Percentiles rank a stretch among this genome's conserved stretches.
Conservation (phyloP, 2,329 filamentous ascomycete genomes). For the Calcarisporium arbuscula region DNA sequence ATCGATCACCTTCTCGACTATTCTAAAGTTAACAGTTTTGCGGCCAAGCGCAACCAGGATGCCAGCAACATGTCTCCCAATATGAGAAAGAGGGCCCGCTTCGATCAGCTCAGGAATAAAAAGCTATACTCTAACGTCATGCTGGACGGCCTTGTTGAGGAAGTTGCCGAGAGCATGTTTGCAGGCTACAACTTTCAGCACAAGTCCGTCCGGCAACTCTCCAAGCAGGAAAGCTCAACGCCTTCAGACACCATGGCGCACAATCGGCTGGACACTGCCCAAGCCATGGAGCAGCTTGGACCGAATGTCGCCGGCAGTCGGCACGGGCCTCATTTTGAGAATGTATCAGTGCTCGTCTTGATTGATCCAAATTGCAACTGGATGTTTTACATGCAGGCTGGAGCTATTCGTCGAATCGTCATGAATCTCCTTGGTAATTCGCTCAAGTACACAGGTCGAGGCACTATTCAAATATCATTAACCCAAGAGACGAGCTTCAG, state of each 20-base stretch:
- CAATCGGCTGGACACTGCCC: constrained; percentile 25
- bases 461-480: constrained; percentile 23
- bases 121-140: constrained; percentile 19
- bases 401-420: constrained; percentile 44
- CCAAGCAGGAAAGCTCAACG: constrained; percentile 8
- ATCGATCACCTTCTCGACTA: constrained; percentile 49
- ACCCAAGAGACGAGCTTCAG: constrained; percentile 13
- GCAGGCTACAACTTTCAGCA: constrained; percentile 36
- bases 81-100: neutral
- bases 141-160: constrained; percentile 36
- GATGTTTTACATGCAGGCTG: constrained; percentile 48
- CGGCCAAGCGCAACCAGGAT: constrained; percentile 5
- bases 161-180: constrained; percentile 41
- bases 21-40: constrained; percentile 44
- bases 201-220: constrained; percentile 14
- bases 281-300: constrained; percentile 29
- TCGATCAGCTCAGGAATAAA: constrained; percentile 10
- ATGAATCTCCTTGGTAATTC: constrained; percentile 60
- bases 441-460: constrained; percentile 49
- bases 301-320: neutral
- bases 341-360: constrained; percentile 19
- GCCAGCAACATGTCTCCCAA: neutral
- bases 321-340: constrained; percentile 11
- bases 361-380: constrained; percentile 41
- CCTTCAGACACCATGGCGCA: constrained; percentile 9